Evolutionary conservation across 805 yeast species (phyloP).

Genomic region (Candida xiaguanensis): DNA sequence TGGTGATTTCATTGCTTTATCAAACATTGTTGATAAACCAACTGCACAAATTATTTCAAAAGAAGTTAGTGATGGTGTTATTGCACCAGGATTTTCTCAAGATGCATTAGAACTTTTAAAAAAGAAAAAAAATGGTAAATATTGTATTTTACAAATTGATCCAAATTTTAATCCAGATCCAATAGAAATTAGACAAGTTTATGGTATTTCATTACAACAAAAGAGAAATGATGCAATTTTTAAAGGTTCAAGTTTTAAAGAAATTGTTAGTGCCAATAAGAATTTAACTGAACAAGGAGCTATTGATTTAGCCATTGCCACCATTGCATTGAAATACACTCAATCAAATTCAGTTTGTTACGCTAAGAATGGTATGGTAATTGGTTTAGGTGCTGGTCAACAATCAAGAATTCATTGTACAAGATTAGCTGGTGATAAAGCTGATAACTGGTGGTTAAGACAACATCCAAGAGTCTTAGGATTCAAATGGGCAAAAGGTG

Average conservation of each 20-base stretch:
- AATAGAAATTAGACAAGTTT: conserved; percentile 89
- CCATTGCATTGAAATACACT: conserved; percentile 94
- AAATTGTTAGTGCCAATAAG: conserved; percentile 85
- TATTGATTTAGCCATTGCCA: conserved; percentile 93
- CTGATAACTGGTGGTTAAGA: conserved; percentile 99
- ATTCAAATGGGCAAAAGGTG: conserved; percentile 97
- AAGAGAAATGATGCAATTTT: conserved; percentile 97
- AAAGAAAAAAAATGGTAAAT: conserved; percentile 96
- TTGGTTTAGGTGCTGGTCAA: conserved; percentile 99
- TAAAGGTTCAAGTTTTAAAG: conserved; percentile 84
- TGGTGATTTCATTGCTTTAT: conserved; percentile 97
- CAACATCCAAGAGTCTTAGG: conserved; percentile 93
- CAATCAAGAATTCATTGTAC: conserved; percentile 99
- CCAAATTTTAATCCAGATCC: conserved; percentile 84
- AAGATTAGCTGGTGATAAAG: conserved; percentile 98
- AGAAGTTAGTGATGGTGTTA: conserved; percentile 98
- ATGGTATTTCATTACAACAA: conserved; percentile 93
- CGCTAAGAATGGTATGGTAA: conserved; percentile 98
- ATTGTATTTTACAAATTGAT: conserved; percentile 93
- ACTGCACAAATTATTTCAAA: conserved; percentile 96
- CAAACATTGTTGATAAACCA: conserved; percentile 92
- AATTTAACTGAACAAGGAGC: conserved; percentile 86
- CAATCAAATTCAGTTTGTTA: conserved; percentile 98
- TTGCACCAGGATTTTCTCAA: conserved; percentile 94
- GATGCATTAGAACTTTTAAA: conserved; percentile 87